Base-by-base conservation (phyloP, 1,284 basidiomycete genomes). In the Cutaneotrichosporon curvatum region DNA sequence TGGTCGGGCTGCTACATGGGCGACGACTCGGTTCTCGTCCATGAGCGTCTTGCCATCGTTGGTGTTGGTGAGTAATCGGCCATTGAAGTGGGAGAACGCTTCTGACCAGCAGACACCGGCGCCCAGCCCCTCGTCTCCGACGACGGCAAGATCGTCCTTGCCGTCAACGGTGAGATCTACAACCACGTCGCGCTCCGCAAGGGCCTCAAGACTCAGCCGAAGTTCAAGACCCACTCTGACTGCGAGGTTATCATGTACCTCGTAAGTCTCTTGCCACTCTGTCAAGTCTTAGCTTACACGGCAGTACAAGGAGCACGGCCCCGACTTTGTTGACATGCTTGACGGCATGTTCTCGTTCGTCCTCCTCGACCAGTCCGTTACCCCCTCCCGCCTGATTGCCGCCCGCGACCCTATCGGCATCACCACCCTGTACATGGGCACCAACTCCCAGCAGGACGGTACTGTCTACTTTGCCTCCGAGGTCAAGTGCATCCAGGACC, bases 331-430 rank as follows among this genome's bases (percentile, higher is more conserved):
- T 73, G 73, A 74, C 65, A 76, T 82, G 70, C 84, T 99, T 51
- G 95, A 99, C 68, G 95, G 95, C 60, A 96, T 99, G 90, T 99
- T 98, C 76, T 92, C 91, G 11, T 99, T 98, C 66, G 85, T 96
- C 56, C 80, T 98, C 36, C 78, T 98, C 49, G 95, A 99, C 74
- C 89, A 91, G 64, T 86, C 87, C 11, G 84, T 87, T 49, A 78
- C 84, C 1, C 94, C 95, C 7, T 79, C 89, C 33, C 82, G 92
- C 50, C 78, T 97, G 53, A 88, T 98, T 62, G 94, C 94, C 46
- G 91, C 92, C 19, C 84, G 95, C 45, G 95, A 99, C 71, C 92
- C 95, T 21, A 87, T 99, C 66, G 95, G 95, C 33, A 91, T 98
- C 71, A 98, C 95, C 37, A 97, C 95, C 11, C 78, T 99, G 18